Percentiles rank a stretch among this genome's conserved stretches.
phyloP scores from a whole-genome alignment of 306 rosid genomes.

The Nissolia schottii region DNA sequence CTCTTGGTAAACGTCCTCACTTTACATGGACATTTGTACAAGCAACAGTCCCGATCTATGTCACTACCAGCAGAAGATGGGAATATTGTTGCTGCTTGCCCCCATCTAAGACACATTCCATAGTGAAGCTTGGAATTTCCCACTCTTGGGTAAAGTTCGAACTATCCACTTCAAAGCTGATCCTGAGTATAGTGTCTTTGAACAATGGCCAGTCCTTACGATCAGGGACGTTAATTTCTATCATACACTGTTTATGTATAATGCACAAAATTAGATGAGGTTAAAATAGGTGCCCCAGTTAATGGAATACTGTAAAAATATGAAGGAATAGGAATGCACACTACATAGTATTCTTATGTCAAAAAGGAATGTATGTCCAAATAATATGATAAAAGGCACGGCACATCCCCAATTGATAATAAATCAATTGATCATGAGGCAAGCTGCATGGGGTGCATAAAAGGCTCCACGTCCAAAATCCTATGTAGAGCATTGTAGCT shows the following conservation, averaged over 20 bases:
- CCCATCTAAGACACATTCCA: constrained; percentile 34
- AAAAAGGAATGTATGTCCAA: neutral
- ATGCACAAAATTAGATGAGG: neutral
- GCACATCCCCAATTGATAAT: neutral
- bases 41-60: constrained; percentile 37
- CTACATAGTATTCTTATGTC: neutral
- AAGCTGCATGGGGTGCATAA: neutral
- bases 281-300: neutral
- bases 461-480: constrained; percentile 8
- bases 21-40: constrained; percentile 33
- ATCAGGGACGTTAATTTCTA: constrained; percentile 30
- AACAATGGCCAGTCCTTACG: constrained; percentile 39
- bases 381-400: neutral
- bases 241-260: constrained; percentile 37
- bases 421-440: neutral
- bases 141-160: constrained; percentile 15
- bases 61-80: constrained; percentile 32
- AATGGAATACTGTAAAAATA: neutral
- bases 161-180: constrained; percentile 36
- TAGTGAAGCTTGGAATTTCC: constrained; percentile 24
- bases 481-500: neutral
- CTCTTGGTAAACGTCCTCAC: constrained; percentile 34
- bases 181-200: constrained; percentile 33
- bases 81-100: constrained; percentile 30
- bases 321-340: neutral